Evolutionary conservation across 2,329 filamentous ascomycete genomes (phyloP), one percentile per base, ranked within the genome.

Genomic region (Aureobasidium sp.): DNA sequence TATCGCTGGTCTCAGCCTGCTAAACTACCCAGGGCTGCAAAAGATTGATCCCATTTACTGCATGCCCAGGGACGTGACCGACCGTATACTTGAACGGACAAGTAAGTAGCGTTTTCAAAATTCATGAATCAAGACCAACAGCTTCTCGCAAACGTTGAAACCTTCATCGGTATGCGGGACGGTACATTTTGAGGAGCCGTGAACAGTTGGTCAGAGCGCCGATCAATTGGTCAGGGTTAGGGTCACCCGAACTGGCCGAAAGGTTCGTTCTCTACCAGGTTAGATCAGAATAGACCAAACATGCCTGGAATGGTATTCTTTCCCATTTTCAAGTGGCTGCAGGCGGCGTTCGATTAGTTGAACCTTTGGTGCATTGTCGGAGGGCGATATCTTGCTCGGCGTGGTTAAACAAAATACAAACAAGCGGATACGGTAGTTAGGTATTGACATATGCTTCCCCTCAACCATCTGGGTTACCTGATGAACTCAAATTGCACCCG

Each of bases 31-130:
- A 7, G 90, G 87, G 0, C 76, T 97, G 47, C 82, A 88, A 68
- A 85, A 88, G 64, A 87, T 99, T 58, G 90, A 99, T 73, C 90
- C 94, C 36, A 84, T 90, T 48, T 99, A 97, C 34, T 62, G 60
- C 34, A 62, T 62, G 60, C 49, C 60, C 7, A 48, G 31, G 42
- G 42, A n/a, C 25, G 60, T 62, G 34, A 62, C 60, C 8, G 34
- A 62, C 25, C 49, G 60, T 9, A 51, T 62, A 7, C 49, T 62
- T 6, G 41, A 31, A 9, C 49, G 58, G 25, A 31, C 44, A 20
- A 55, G 51, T 42, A 58, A 58, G 42, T 58, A 58, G 42, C 9
- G 42, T 39, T 29, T 6, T 12, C 14, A n/a, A 5, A 34, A 7
- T 15, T n/a, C 22, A 58, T 15, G 29, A 36, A 4, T 27, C 29